Percentiles rank a stretch among this genome's conserved stretches.
phyloP scores from a whole-genome alignment of 2,329 filamentous ascomycete genomes.

The Trichoderma cornu-damae region DNA sequence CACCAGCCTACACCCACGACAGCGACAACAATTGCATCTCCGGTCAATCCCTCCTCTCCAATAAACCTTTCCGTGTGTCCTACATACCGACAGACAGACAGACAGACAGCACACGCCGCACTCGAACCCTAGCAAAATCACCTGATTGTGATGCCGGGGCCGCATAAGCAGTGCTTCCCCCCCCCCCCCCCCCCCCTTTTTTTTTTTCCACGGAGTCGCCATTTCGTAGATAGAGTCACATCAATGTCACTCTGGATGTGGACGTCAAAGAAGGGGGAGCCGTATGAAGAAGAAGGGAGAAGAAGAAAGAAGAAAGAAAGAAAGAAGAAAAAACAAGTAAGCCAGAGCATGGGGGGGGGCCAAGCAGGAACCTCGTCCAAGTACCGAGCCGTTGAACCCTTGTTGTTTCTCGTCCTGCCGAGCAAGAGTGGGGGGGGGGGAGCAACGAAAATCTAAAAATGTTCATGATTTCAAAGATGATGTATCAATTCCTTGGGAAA shows the following conservation, averaged over 20 bases:
- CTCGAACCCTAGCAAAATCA: slow-evolving; percentile 1
- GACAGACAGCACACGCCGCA: not conserved
- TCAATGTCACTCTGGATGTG: not conserved
- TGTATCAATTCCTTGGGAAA: not conserved
- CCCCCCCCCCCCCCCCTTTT: no score
- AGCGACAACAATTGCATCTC: not conserved
- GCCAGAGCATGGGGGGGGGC: no score
- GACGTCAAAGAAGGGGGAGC: no score
- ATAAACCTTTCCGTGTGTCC: not conserved
- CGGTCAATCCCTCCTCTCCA: not conserved
- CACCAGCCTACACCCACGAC: not conserved
- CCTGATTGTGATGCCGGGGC: slow-evolving; percentile 5
- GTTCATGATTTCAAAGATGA: not conserved
- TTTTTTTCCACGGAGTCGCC: not conserved
- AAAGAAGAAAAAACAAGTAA: no score
- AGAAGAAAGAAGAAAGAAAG: no score
- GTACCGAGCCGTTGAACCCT: not conserved
- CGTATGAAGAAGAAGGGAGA: not conserved
- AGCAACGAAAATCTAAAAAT: not conserved
- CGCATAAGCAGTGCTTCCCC: not conserved
- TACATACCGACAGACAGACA: not conserved
- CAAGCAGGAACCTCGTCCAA: no score
- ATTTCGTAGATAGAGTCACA: slow-evolving; percentile 5
- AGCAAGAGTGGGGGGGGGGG: not conserved
- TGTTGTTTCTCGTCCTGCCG: not conserved